Conservation (phyloP, 2,329 filamentous ascomycete species). For the Nemania diffusa region DNA sequence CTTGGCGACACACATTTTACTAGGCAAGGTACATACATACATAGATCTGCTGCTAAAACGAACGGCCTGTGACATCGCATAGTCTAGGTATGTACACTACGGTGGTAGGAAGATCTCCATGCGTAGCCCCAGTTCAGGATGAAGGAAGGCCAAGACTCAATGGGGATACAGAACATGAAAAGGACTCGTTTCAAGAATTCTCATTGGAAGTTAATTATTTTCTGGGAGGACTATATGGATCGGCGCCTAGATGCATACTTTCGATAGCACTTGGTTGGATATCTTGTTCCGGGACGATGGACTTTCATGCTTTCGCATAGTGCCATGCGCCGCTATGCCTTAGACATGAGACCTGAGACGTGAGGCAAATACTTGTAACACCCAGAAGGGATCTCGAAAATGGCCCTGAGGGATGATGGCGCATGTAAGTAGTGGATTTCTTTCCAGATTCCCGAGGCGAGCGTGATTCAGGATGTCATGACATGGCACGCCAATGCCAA, state of each 20-base stretch:
- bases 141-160: slow-evolving; percentile 8
- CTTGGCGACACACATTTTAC: not conserved
- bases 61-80: slow-evolving; percentile 8
- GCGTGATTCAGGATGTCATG: slow-evolving; percentile 5
- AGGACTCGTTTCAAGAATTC: slow-evolving; percentile 18
- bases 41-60: not conserved
- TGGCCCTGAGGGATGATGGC: slow-evolving; percentile 14
- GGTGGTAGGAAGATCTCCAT: slow-evolving; percentile 13
- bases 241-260: slow-evolving; percentile 16
- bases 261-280: not conserved
- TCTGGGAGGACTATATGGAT: not conserved
- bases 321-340: not conserved
- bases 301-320: not conserved
- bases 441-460: slow-evolving; percentile 15
- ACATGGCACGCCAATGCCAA: not conserved
- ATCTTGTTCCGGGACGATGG: slow-evolving; percentile 4
- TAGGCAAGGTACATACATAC: not conserved
- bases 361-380: slow-evolving; percentile 20
- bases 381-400: not conserved
- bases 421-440: slow-evolving; percentile 3
- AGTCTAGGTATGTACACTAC: not conserved
- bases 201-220: slow-evolving; percentile 26
- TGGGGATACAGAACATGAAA: slow-evolving; percentile 3
- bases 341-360: not conserved
- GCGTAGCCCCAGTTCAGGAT: slow-evolving; percentile 25